phyloP scores from a whole-genome alignment of 345 rosid genomes.

The Cardamine chenopodiifolia region DNA sequence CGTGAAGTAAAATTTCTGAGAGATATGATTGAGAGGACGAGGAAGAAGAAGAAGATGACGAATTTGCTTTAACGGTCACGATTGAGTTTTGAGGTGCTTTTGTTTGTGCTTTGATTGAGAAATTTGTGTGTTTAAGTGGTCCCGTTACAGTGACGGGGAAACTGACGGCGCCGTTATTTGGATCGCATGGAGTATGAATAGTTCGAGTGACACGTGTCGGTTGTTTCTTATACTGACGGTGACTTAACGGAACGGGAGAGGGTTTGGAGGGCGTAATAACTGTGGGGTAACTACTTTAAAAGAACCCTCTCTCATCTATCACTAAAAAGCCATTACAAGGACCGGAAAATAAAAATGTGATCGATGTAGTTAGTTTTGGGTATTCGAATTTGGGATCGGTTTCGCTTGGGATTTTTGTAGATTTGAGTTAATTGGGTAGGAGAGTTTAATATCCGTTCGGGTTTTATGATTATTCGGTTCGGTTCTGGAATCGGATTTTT shows the following conservation, averaged over 20 bases:
- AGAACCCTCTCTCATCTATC: slow-evolving; percentile 21
- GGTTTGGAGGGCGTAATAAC: slow-evolving; percentile 20
- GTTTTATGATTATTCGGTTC: too few relatives aligned
- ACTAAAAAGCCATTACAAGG: slow-evolving; percentile 15
- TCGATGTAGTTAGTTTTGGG: too few relatives aligned
- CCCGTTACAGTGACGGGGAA: slow-evolving; percentile 60
- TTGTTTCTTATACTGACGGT: slow-evolving; percentile 20
- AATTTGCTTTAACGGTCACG: slow-evolving; percentile 50
- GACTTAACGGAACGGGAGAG: slow-evolving; percentile 40
- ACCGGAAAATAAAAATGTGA: background rate
- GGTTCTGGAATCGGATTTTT: too few relatives aligned
- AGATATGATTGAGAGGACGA: slow-evolving; percentile 6
- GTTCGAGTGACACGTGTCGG: slow-evolving; percentile 32
- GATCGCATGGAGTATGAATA: background rate
- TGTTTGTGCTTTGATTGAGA: slow-evolving; percentile 12
- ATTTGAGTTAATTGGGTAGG: too few relatives aligned
- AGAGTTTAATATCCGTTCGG: too few relatives aligned
- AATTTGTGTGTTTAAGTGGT: slow-evolving; percentile 44
- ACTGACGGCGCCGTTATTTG: slow-evolving; percentile 84
- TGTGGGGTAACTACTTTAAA: slow-evolving; percentile 34
- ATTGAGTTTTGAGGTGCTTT: slow-evolving; percentile 21
- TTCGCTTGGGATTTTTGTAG: too few relatives aligned
- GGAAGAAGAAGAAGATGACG: slow-evolving; percentile 27
- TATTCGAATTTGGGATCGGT: too few relatives aligned
- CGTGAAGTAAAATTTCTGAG: background rate